These are phyloP conservation scores for Aspergillus coremiiformis DNA, from an alignment of 495 filamentous ascomycete species.

Conservation along the genomic window DNA sequence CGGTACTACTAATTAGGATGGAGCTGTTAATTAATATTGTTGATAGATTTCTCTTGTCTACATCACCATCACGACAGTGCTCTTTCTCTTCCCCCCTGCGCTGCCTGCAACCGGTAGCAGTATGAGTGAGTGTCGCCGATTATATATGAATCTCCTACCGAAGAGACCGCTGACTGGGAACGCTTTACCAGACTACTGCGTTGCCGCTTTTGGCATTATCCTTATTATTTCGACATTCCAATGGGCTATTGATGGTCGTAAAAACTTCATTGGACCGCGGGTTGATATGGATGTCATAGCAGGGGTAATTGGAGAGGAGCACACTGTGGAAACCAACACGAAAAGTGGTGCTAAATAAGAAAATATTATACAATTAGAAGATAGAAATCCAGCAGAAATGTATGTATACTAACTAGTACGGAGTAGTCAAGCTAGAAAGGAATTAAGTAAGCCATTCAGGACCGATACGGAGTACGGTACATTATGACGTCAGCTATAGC, in stretches of 20 bases:
- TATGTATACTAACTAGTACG: too few relatives aligned
- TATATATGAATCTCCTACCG: background rate
- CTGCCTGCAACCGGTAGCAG: slow-evolving; percentile 58
- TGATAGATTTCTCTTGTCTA: slow-evolving; percentile 55
- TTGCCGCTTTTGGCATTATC: slow-evolving; percentile 63
- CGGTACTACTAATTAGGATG: background rate
- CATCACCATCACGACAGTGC: slow-evolving; percentile 59
- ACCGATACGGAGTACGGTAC: too few relatives aligned
- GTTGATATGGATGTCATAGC: slow-evolving; percentile 41
- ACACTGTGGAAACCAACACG: background rate
- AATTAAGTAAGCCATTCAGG: too few relatives aligned
- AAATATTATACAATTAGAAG: too few relatives aligned
- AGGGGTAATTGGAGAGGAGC: slow-evolving; percentile 15
- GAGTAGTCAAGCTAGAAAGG: too few relatives aligned
- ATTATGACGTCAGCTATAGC: background rate
- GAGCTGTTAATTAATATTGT: background rate
- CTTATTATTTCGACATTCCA: slow-evolving; percentile 56
- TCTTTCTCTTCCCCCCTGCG: slow-evolving; percentile 69
- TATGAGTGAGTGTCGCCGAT: slow-evolving; percentile 52
- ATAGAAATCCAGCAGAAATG: too few relatives aligned
- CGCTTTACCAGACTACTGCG: slow-evolving; percentile 49
- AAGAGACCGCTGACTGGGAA: slow-evolving; percentile 4
- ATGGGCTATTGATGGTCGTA: slow-evolving; percentile 67
- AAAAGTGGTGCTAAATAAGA: background rate
- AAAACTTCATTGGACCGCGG: slow-evolving; percentile 60